Evolutionary conservation across 495 filamentous ascomycete species (phyloP).

Genomic region (Penicillium riverlandense): DNA sequence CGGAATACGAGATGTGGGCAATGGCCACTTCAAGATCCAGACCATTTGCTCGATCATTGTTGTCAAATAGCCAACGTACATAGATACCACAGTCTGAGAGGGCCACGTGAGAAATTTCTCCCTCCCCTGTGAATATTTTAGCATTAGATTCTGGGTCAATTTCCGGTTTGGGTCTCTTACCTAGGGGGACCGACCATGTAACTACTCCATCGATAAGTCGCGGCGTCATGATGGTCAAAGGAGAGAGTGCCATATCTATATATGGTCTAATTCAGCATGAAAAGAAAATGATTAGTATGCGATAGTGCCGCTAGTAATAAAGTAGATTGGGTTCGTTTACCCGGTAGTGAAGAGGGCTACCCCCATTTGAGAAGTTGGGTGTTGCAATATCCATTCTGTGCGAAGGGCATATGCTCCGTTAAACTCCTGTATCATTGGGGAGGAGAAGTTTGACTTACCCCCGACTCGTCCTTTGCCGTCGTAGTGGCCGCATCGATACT

Average conservation of each 20-base stretch:
- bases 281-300: no score
- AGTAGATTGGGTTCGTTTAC: no score
- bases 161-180: no score
- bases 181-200: not conserved
- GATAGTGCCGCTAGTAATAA: no score
- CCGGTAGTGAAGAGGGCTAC: slow-evolving; percentile 6
- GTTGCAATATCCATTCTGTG: not conserved
- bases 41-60: slow-evolving; percentile 38
- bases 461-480: slow-evolving; percentile 44
- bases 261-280: no score
- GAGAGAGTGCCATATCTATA: slow-evolving; percentile 9
- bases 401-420: no score
- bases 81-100: slow-evolving; percentile 49
- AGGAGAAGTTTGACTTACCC: no score
- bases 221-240: not conserved
- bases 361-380: not conserved
- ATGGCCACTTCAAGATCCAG: slow-evolving; percentile 45
- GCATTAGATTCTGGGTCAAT: no score
- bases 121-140: slow-evolving; percentile 14
- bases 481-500: slow-evolving; percentile 44
- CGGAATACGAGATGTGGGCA: slow-evolving; percentile 35
- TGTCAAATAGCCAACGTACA: slow-evolving; percentile 50
- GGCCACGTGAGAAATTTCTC: slow-evolving; percentile 31
- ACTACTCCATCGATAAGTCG: not conserved
- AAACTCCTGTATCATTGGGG: no score